Evolutionary conservation across 352 stramenopile species (phyloP).

Genomic region (Elongisporangium undulatum): DNA sequence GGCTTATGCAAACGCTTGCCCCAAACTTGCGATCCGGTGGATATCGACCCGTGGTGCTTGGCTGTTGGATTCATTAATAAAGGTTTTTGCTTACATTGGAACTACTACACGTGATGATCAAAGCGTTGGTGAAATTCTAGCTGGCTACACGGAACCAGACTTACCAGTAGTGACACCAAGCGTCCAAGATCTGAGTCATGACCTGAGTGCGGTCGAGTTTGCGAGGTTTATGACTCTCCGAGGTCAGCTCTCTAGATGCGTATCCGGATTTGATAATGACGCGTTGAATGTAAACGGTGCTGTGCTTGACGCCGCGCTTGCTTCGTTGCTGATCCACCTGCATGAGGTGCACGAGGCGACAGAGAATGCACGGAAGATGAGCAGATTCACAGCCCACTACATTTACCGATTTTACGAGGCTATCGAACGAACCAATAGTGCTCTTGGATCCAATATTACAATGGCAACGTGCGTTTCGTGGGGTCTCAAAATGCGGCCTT

Average conservation of each 20-base stretch:
- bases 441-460: not conserved
- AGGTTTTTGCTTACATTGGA: slow-evolving; percentile 7
- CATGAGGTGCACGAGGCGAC: slow-evolving; percentile 2
- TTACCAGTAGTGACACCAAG: not conserved
- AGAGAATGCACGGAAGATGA: no score
- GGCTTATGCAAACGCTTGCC: not conserved
- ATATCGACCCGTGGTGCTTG: slow-evolving; percentile 7
- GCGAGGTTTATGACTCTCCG: not conserved
- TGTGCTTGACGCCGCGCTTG: slow-evolving; percentile 7
- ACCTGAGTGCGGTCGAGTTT: not conserved
- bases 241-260: slow-evolving; percentile 6
- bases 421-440: slow-evolving; percentile 1
- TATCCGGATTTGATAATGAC: not conserved
- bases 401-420: slow-evolving; percentile 9
- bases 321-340: slow-evolving; percentile 7
- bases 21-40: slow-evolving; percentile 5
- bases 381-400: slow-evolving; percentile 6
- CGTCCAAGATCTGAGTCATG: not conserved
- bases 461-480: slow-evolving; percentile 5
- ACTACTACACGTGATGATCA: slow-evolving; percentile 8
- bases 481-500: not conserved
- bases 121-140: slow-evolving; percentile 2
- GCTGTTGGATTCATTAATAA: slow-evolving; percentile 7
- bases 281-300: not conserved
- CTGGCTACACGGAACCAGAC: not conserved